A percentile compares a stretch with the other conserved stretches of the same genome.
These are phyloP conservation scores for Jaltomata sinuosa DNA, from an alignment of 257 asterid genomes.

Conservation along the genomic window DNA sequence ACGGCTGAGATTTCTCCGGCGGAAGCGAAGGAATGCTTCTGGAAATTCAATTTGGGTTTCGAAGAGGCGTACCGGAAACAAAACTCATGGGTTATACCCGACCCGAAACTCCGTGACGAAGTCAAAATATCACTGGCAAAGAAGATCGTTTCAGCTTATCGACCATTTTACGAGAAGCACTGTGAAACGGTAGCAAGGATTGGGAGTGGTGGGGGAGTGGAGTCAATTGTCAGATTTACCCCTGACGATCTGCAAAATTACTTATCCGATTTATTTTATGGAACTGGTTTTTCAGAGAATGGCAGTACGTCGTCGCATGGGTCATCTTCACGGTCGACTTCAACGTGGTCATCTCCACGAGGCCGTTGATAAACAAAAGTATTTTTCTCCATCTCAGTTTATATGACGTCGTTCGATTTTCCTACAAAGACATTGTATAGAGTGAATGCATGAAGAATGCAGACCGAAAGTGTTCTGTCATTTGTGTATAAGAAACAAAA, in stretches of 20 bases:
- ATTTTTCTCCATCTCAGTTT: not conserved
- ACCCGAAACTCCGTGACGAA: constrained; percentile 40
- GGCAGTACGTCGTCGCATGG: constrained; percentile 10
- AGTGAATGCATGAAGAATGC: too few relatives aligned
- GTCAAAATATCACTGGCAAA: constrained; percentile 32
- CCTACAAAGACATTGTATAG: not conserved
- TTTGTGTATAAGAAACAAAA: not conserved
- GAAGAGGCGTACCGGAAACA: constrained; percentile 45
- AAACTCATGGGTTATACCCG: constrained; percentile 63
- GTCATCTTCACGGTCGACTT: not conserved
- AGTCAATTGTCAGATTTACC: constrained; percentile 51
- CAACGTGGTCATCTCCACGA: constrained; percentile 1
- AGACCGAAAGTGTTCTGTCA: not conserved
- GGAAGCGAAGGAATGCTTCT: constrained; percentile 25
- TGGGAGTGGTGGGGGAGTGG: constrained; percentile 12
- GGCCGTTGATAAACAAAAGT: constrained; percentile 17
- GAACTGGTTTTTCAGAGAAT: constrained; percentile 5
- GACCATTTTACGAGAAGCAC: constrained; percentile 23
- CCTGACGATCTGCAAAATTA: constrained; percentile 71
- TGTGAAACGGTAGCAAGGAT: not conserved
- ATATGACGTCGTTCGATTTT: accelerated
- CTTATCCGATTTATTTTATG: constrained; percentile 55
- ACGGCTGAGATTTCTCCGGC: constrained; percentile 28
- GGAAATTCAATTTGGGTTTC: constrained; percentile 31
- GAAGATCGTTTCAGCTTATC: constrained; percentile 32